phyloP scores from a whole-genome alignment of 2,329 filamentous ascomycete genomes.

The Trichophyton rubrum region DNA sequence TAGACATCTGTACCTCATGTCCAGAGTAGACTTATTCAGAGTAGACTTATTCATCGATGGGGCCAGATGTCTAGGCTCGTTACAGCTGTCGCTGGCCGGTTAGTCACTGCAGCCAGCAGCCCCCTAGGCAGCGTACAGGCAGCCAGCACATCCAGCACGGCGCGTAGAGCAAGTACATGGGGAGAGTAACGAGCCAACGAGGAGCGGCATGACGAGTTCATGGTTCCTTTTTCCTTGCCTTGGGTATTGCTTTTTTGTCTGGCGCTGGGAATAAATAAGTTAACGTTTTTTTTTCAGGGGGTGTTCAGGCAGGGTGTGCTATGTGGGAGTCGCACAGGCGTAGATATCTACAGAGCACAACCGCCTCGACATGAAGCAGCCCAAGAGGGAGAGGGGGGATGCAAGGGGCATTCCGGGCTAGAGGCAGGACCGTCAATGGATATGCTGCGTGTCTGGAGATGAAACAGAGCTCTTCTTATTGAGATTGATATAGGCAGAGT shows the following conservation, averaged over 20 bases:
- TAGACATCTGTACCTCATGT: no score
- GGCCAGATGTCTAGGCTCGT: no score
- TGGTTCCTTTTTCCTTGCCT: no score
- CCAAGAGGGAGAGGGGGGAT: no score
- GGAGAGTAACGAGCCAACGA: neutral
- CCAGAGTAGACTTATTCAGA: no score
- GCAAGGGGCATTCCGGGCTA: neutral
- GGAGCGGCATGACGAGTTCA: no score
- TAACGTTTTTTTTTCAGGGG: slow-evolving; percentile 1
- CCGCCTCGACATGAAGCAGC: no score
- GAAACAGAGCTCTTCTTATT: neutral
- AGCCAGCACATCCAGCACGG: no score
- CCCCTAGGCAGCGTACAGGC: no score
- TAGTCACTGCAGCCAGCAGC: neutral
- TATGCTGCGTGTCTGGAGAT: neutral
- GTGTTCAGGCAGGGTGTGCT: neutral
- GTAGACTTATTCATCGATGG: no score
- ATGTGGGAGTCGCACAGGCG: neutral
- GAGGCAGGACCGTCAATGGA: neutral
- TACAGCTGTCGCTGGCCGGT: no score
- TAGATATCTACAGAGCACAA: neutral
- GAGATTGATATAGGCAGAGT: neutral
- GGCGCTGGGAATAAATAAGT: neutral
- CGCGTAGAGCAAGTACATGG: no score
- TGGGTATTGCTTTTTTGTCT: neutral